Base-by-base conservation (phyloP, 2,329 filamentous ascomycete species). In the Exophiala oligosperma region DNA sequence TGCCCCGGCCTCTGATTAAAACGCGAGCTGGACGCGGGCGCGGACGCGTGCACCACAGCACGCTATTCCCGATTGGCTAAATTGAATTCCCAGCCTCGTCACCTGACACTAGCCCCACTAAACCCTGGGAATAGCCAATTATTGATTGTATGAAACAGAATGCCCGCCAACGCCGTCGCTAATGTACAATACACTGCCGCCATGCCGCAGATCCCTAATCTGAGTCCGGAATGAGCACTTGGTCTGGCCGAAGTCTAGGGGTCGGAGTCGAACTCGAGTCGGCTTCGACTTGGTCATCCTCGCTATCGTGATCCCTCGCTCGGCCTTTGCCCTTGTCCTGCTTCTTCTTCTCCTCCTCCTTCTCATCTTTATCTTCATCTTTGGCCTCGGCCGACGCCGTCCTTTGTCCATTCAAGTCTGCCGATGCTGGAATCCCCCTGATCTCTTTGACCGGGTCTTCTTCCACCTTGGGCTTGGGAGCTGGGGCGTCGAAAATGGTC, bases 341-440 rank as follows among this genome's bases (percentile, higher is more conserved):
- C 6, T 53, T 32, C 38, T 56, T 44, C 41, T 62, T 46, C 28
- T 51, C 40, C 26, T 59, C n/a, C 11, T 57, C 40, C 35, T 59
- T 54, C 7, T 54, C 29, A 28, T 55, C 49, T 44, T 61, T 46
- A n/a, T 49, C 44, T 26, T 58, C n/a, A 5, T 57, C 52, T 23
- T 49, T 50, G 14, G 44, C 51, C 17, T 49, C 17, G 6, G 54
- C n/a, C 28, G 46, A 48, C 12, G 51, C 28, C 23, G 56, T 57
- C 21, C 37, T 55, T 14, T 69, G 52, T 52, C 53, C 67, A n/a
- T 69, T 71, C 61, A 76, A 64, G 54, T 76, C 69, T 11, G 79
- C 78, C 32, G 72, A 70, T 62, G 74, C 78, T 0, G 87, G 83
- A 75, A 91, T 86, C 14, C 82, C 82, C 72, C 86, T 90, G 62